phyloP scores from a whole-genome alignment of 495 filamentous ascomycete genomes.

The Aspergillus hancockii region DNA sequence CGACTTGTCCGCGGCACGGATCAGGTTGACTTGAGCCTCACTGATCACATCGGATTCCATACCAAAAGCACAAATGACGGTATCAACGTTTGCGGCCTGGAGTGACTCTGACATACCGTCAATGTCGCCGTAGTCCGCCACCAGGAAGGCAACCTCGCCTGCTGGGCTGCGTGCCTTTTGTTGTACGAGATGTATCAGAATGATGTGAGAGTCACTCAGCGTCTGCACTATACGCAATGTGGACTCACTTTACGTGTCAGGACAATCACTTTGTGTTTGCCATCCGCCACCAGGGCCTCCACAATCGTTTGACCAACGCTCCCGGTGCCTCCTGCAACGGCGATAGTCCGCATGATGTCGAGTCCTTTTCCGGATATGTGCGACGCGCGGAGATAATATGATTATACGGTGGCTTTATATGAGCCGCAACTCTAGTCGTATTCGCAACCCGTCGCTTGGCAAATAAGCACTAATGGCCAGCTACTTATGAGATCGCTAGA shows the following conservation, averaged over 20 bases:
- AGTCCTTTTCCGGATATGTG: neutral
- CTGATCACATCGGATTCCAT: slow-evolving; percentile 13
- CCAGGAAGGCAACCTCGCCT: slow-evolving; percentile 12
- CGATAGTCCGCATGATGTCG: slow-evolving; percentile 34
- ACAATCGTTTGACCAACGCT: slow-evolving; percentile 42
- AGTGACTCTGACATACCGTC: slow-evolving; percentile 28
- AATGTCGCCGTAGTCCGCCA: slow-evolving; percentile 35
- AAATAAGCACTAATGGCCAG: neutral
- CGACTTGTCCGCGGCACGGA: slow-evolving; percentile 38
- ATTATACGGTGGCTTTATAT: neutral
- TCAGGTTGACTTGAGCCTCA: slow-evolving; percentile 25
- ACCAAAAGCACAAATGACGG: slow-evolving; percentile 31
- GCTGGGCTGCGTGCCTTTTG: neutral
- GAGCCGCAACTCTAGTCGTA: no score
- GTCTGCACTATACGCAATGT: neutral
- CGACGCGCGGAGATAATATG: neutral
- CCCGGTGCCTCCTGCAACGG: slow-evolving; percentile 46
- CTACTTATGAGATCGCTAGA: neutral
- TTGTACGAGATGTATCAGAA: slow-evolving; percentile 14
- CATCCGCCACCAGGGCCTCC: slow-evolving; percentile 28
- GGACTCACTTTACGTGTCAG: slow-evolving; percentile 35
- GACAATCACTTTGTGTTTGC: slow-evolving; percentile 36
- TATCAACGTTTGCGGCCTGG: slow-evolving; percentile 41
- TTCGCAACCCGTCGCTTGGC: neutral
- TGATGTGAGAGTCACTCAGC: neutral